Percentiles rank a stretch among this genome's conserved stretches.
Evolutionary conservation across 2,329 filamentous ascomycete genomes (phyloP).

Genomic region (Pseudomassariella vexata): DNA sequence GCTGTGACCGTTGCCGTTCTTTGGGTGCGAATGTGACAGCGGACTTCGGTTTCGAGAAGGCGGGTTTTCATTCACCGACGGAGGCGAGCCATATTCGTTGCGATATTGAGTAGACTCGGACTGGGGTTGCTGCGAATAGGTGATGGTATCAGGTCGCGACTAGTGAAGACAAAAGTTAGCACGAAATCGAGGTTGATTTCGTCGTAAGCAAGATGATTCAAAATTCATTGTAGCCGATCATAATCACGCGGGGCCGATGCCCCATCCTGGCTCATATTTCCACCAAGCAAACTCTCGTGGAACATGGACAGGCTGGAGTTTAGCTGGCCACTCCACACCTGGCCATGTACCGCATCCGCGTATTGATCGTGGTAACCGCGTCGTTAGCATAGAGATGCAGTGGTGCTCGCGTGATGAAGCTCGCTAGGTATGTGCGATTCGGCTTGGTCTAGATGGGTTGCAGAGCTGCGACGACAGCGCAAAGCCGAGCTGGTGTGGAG

Average conservation of each 20-base stretch:
- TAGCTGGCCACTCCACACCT: not conserved
- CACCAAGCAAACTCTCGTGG: conserved; percentile 6
- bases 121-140: conserved; percentile 33
- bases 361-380: no score
- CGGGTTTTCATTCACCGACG: conserved; percentile 22
- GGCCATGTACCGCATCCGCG: no score
- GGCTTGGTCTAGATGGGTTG: no score
- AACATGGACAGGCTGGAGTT: not conserved
- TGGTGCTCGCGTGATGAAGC: no score
- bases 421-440: no score
- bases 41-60: conserved; percentile 21
- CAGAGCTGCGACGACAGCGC: no score
- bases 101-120: conserved; percentile 30
- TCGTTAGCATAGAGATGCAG: no score
- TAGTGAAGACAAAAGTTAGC: conserved; percentile 13
- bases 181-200: no score
- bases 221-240: no score
- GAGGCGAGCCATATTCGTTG: conserved; percentile 24
- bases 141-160: conserved; percentile 46
- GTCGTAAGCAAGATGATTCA: no score
- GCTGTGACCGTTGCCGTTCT: conserved; percentile 20
- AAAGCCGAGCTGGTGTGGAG: no score
- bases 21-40: conserved; percentile 25
- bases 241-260: no score
- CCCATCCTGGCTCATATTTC: conserved; percentile 9